Evolutionary conservation across 768 basidiomycete genomes (phyloP), one percentile per base, ranked within the genome.

Genomic region (Podaxis rugospora): DNA sequence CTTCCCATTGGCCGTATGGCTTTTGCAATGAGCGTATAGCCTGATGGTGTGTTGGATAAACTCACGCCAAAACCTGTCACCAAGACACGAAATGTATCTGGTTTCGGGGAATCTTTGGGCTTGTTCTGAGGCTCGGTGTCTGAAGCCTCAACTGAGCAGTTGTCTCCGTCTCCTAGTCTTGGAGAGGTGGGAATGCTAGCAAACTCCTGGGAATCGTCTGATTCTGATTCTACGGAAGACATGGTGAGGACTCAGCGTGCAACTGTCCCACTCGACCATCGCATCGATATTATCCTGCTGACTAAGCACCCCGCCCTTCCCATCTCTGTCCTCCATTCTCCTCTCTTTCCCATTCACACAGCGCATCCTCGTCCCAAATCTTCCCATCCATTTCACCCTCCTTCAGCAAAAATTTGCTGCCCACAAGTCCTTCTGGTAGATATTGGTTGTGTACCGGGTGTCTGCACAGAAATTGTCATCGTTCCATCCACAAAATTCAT

Each of bases 401-500:
- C 36, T 71, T 69, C 63, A 71, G 75, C 59, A 85, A 68, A 63
- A 87, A 83, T 11, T 61, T 67, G n/a, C 76, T 69, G 2, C 72
- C 76, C 49, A 74, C 68, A 13, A 86, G 69, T 28, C 79, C 72
- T 18, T 72, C 62, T 3, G 89, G 89, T 11, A 90, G 71, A 71
- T 84, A 89, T 21, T 80, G 78, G 65, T 91, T 83, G 56, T 80
- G 71, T 40, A 89, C 86, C 0, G 89, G 89, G 69, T 90, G 89
- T 10, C 83, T 83, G 62, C 47, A 55, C 44, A 61, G 21, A 23
- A 13, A 7, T 21, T 32, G 44, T 62, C 54, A 57, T 52, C 28
- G 57, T 57, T 6, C 18, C 21, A 44, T 35, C 36, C 7, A 13
- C 16, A 57, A 21, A 21, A 25, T 36, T 21, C 40, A 21, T 46